Evolutionary conservation across 768 basidiomycete species (phyloP).

Genomic region (Chlorophyllum brunneum): DNA sequence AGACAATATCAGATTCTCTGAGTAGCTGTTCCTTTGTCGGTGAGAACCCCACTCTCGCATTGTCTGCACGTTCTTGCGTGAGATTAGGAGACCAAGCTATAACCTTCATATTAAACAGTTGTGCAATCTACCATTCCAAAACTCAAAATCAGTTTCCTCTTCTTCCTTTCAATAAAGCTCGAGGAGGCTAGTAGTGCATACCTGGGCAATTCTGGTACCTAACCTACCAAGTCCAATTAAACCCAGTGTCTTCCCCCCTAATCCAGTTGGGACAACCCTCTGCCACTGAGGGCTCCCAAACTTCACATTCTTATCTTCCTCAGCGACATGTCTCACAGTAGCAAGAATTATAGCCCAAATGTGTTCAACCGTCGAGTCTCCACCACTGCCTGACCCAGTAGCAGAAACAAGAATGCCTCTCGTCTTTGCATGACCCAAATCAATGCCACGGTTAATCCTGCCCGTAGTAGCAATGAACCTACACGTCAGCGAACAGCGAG

Average conservation of each 20-base stretch:
- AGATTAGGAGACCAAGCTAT: constrained; percentile 66
- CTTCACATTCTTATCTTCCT: constrained; percentile 48
- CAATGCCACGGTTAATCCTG: constrained; percentile 43
- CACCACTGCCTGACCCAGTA: constrained; percentile 30
- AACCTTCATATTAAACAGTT: constrained; percentile 56
- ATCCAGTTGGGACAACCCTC: constrained; percentile 42
- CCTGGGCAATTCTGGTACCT: constrained; percentile 48
- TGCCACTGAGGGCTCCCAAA: constrained; percentile 51
- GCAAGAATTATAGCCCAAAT: constrained; percentile 62
- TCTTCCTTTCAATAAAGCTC: background rate
- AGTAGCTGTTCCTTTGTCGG: constrained; percentile 52
- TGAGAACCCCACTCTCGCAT: constrained; percentile 46
- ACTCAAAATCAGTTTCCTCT: background rate
- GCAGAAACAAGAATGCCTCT: constrained; percentile 53
- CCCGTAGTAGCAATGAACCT: constrained; percentile 61
- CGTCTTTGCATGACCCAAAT: constrained; percentile 39
- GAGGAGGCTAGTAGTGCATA: constrained; percentile 15
- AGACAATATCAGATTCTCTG: constrained; percentile 51
- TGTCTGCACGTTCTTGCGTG: constrained; percentile 50
- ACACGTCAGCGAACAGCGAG: background rate
- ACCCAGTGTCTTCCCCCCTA: constrained; percentile 53
- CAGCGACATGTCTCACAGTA: constrained; percentile 42
- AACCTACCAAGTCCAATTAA: constrained; percentile 60
- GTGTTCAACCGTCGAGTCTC: constrained; percentile 55
- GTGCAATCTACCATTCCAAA: constrained; percentile 46